Percentiles rank a stretch among this genome's conserved stretches.
Conservation (phyloP, 2,329 filamentous ascomycete species). For the Colletotrichum musicola region DNA sequence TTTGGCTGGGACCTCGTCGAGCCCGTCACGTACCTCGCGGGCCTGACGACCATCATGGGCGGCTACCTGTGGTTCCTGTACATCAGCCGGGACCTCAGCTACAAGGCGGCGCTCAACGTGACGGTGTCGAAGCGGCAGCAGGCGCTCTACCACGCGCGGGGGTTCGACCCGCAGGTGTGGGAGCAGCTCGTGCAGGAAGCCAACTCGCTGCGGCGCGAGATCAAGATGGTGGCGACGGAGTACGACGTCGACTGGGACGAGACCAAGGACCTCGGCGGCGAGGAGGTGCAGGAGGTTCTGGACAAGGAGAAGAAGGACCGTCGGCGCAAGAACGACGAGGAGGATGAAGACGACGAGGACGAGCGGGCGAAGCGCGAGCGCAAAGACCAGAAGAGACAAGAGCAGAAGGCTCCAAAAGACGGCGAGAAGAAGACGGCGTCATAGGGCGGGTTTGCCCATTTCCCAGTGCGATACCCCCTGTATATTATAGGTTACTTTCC, state of each 20-base stretch:
- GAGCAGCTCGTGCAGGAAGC: slow-evolving; percentile 83
- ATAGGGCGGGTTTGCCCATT: not conserved
- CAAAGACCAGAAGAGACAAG: slow-evolving; percentile 45
- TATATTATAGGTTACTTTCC: slow-evolving; percentile 2
- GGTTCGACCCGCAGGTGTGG: slow-evolving; percentile 84
- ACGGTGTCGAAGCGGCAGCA: slow-evolving; percentile 85
- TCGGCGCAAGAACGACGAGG: slow-evolving; percentile 50
- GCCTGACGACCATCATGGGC: slow-evolving; percentile 86
- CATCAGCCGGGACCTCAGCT: slow-evolving; percentile 89
- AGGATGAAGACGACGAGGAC: slow-evolving; percentile 54
- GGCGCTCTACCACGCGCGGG: slow-evolving; percentile 79
- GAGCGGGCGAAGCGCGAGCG: slow-evolving; percentile 51
- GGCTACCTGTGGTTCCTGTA: slow-evolving; percentile 96
- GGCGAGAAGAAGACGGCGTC: slow-evolving; percentile 14
- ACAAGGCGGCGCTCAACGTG: slow-evolving; percentile 87
- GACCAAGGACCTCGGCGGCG: slow-evolving; percentile 76
- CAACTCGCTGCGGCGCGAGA: slow-evolving; percentile 81
- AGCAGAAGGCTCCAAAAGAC: slow-evolving; percentile 44
- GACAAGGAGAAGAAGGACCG: slow-evolving; percentile 63
- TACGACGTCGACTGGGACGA: slow-evolving; percentile 95
- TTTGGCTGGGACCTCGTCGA: slow-evolving; percentile 93
- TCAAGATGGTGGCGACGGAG: slow-evolving; percentile 83
- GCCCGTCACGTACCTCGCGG: slow-evolving; percentile 89
- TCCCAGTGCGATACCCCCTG: slow-evolving; percentile 19
- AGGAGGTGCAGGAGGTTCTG: slow-evolving; percentile 70